phyloP scores from a whole-genome alignment of 1,139 yeast genomes.

The Yamadazyma taylorii region DNA sequence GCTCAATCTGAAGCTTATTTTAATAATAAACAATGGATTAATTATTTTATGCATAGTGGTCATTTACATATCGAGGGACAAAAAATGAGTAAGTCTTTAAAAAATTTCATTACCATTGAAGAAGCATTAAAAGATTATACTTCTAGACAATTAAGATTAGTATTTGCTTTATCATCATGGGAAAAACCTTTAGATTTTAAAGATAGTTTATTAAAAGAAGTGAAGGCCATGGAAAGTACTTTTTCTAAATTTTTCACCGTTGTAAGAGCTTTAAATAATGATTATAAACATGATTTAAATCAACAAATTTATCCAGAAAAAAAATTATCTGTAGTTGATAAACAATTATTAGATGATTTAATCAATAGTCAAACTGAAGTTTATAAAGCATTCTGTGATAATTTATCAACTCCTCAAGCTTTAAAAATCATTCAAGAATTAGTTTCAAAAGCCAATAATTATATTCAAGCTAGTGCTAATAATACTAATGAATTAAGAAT shows the following conservation, averaged over 20 bases:
- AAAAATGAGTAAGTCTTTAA: conserved; percentile 93
- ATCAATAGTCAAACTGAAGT: conserved; percentile 57
- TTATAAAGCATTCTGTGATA: conserved; percentile 83
- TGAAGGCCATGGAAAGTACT: conserved; percentile 70
- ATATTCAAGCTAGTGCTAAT: conserved; percentile 52
- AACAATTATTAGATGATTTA: conserved; percentile 53
- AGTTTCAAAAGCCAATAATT: conserved; percentile 69
- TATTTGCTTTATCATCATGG: conserved; percentile 92
- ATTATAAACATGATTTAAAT: conserved; percentile 52
- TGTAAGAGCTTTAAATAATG: conserved; percentile 72
- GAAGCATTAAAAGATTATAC: conserved; percentile 76
- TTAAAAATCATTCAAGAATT: conserved; percentile 65
- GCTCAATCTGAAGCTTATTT: conserved; percentile 96
- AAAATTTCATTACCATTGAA: conserved; percentile 91
- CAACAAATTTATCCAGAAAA: conserved; percentile 53
- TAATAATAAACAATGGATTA: conserved; percentile 92
- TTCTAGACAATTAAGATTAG: conserved; percentile 82
- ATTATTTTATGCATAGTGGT: conserved; percentile 94
- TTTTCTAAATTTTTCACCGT: conserved; percentile 81
- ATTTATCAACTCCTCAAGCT: conserved; percentile 76
- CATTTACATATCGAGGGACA: conserved; percentile 98
- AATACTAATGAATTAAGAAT: conserved; percentile 52
- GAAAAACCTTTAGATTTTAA: conserved; percentile 90
- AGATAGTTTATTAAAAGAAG: conserved; percentile 74
- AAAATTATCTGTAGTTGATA: conserved; percentile 54